Evolutionary conservation across 2,329 filamentous ascomycete species (phyloP).

Genomic region (Nigrospora oryzae): DNA sequence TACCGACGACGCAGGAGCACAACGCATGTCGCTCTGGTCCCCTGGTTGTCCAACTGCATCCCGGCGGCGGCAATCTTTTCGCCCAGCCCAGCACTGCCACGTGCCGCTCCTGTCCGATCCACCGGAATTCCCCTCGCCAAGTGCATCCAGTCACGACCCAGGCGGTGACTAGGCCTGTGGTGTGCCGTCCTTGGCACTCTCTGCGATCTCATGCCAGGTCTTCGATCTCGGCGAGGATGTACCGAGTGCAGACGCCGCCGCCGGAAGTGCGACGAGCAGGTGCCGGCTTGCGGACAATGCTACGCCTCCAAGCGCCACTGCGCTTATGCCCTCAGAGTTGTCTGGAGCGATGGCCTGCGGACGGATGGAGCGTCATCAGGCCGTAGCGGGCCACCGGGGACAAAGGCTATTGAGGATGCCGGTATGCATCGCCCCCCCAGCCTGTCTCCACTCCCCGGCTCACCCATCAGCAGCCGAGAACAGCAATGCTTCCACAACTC

Average conservation of each 20-base stretch:
- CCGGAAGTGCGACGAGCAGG: slow-evolving; percentile 13
- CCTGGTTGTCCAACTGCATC: too few relatives aligned
- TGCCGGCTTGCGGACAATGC: slow-evolving; percentile 10
- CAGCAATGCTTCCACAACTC: not conserved
- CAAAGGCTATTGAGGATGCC: not conserved
- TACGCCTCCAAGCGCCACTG: slow-evolving; percentile 7
- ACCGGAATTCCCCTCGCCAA: too few relatives aligned
- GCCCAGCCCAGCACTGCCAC: too few relatives aligned
- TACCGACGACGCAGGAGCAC: too few relatives aligned
- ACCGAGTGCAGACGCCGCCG: slow-evolving; percentile 12
- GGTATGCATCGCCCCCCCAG: not conserved
- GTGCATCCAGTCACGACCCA: slow-evolving; percentile 18
- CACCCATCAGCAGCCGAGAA: not conserved
- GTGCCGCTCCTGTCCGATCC: too few relatives aligned
- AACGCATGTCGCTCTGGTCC: too few relatives aligned
- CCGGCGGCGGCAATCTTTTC: too few relatives aligned
- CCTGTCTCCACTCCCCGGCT: not conserved
- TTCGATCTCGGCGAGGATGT: slow-evolving; percentile 13
- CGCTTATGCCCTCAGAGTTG: slow-evolving; percentile 9
- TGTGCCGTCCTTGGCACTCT: not conserved
- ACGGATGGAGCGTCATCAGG: not conserved
- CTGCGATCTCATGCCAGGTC: slow-evolving; percentile 1
- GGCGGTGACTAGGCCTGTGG: not conserved
- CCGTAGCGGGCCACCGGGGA: not conserved
- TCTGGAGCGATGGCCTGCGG: slow-evolving; percentile 3